Conservation (phyloP, 2,329 filamentous ascomycete species). For the Stagonosporopsis chrysanthemi region DNA sequence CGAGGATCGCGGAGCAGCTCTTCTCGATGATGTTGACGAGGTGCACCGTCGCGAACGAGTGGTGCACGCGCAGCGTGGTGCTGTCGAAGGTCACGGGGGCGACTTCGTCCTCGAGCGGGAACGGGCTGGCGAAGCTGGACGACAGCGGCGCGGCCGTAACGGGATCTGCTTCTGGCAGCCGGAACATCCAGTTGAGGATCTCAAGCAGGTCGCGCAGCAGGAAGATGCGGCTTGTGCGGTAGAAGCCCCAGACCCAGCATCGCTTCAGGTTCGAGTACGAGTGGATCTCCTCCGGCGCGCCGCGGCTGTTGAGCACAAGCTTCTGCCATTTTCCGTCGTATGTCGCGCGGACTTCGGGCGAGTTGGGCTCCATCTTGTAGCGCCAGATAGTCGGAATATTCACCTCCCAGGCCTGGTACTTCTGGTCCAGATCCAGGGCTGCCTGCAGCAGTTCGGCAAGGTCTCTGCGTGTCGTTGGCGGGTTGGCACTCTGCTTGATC, state of each 20-base stretch:
- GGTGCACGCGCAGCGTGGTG: conserved; percentile 23
- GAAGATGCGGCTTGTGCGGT: conserved; percentile 39
- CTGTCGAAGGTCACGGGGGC: conserved; percentile 22
- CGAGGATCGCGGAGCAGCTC: conserved; percentile 33
- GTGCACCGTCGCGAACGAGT: conserved; percentile 28
- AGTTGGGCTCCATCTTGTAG: conserved; percentile 34
- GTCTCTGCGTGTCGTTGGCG: conserved; percentile 28
- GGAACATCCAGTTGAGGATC: conserved; percentile 43
- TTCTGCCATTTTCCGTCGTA: conserved; percentile 36
- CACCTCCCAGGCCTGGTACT: conserved; percentile 39
- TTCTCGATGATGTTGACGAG: conserved; percentile 36
- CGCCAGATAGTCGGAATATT: conserved; percentile 28
- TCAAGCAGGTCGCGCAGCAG: conserved; percentile 40
- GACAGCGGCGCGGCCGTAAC: conserved; percentile 2
- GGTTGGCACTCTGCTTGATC: conserved; percentile 27
- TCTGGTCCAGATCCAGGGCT: conserved; percentile 35
- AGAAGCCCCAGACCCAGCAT: conserved; percentile 42
- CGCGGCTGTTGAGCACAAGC: conserved; percentile 30
- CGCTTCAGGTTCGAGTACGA: conserved; percentile 31
- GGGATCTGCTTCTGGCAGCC: conserved; percentile 26
- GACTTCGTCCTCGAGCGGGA: conserved; percentile 11
- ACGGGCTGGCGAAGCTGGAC: conserved; percentile 9
- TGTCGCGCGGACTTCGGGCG: conserved; percentile 25
- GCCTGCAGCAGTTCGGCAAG: conserved; percentile 32
- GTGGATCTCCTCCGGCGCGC: conserved; percentile 40